These are phyloP conservation scores for Trametes hirsuta DNA, from an alignment of 1,284 basidiomycete species.

Conservation along the genomic window DNA sequence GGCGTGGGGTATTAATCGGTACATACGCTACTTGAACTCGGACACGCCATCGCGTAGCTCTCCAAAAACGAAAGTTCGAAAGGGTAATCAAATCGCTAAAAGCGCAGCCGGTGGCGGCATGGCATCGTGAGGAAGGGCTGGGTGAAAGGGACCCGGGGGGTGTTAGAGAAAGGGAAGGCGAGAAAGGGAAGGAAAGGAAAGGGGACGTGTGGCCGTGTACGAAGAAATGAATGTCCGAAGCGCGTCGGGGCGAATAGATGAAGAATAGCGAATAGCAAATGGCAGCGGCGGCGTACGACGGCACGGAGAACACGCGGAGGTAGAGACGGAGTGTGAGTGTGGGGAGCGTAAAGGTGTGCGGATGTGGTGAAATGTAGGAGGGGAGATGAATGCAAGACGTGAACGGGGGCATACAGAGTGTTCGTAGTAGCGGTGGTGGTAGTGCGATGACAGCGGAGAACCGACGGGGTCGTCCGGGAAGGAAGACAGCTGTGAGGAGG, in stretches of 20 bases:
- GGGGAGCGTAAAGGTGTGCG: background rate
- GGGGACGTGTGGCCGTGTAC: background rate
- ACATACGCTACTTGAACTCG: conserved; percentile 7
- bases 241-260: background rate
- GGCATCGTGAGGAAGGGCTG: background rate
- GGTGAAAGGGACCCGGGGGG: background rate
- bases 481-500: no score
- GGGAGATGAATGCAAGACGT: background rate
- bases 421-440: background rate
- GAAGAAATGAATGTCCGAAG: background rate
- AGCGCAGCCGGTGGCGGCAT: no score
- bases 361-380: background rate
- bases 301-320: background rate
- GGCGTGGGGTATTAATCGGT: conserved; percentile 3
- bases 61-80: background rate
- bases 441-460: background rate
- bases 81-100: background rate
- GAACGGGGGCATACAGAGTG: background rate
- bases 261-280: background rate
- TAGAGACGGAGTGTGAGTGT: background rate
- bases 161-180: background rate
- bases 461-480: background rate
- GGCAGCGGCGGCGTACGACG: background rate
- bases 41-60: background rate
- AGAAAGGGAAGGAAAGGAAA: background rate